Evolutionary conservation across 306 rosid species (phyloP).

Genomic region (Castanea crenata): DNA sequence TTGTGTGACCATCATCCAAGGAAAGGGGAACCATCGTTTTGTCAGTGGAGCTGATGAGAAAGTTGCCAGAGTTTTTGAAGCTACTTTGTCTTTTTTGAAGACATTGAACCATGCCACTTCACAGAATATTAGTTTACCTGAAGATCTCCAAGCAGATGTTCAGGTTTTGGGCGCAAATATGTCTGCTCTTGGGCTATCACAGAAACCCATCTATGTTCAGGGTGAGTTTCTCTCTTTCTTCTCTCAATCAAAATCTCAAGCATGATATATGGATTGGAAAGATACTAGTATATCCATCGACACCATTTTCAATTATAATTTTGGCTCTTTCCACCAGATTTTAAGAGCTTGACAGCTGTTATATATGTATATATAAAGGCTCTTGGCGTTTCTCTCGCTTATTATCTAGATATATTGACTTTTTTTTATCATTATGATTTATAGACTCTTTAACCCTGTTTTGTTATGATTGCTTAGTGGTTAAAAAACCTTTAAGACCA

Average conservation of each 20-base stretch:
- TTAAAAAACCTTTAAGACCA: too few species aligned
- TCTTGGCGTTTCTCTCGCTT: too few species aligned
- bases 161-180: constrained; percentile 98
- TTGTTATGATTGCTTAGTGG: too few species aligned
- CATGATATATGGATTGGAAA: background rate
- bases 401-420: background rate
- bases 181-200: constrained; percentile 98
- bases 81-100: constrained; percentile 83
- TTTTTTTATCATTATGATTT: too few species aligned
- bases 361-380: too few species aligned
- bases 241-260: background rate
- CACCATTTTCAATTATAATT: background rate
- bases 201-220: constrained; percentile 85
- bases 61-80: constrained; percentile 98
- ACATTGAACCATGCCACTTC: constrained; percentile 73
- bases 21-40: constrained; percentile 89
- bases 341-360: too few species aligned
- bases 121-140: constrained; percentile 41
- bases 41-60: constrained; percentile 97
- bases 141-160: constrained; percentile 57
- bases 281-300: background rate
- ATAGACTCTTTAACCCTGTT: too few species aligned
- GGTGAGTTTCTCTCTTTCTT: constrained; percentile 43
- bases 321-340: background rate
- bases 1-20: constrained; percentile 64